These are phyloP conservation scores for Poronia punctata DNA, from an alignment of 495 filamentous ascomycete genomes.

Conservation along the genomic window DNA sequence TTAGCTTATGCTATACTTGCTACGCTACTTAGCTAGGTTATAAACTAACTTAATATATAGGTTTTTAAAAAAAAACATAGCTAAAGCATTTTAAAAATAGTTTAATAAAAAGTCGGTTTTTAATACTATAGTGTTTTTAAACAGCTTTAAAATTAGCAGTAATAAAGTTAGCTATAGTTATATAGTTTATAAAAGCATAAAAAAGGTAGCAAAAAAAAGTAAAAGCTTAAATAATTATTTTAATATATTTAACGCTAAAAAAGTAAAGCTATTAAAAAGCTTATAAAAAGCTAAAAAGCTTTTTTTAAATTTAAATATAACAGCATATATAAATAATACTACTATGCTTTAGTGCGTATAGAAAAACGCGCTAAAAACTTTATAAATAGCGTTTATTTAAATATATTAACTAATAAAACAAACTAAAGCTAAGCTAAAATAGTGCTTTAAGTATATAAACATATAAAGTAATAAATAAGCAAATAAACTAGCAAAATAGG, in stretches of 20 bases:
- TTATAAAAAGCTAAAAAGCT: background rate
- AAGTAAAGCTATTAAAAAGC: background rate
- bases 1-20: background rate
- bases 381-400: background rate
- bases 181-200: background rate
- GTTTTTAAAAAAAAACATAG: background rate
- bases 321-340: background rate
- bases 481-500: background rate
- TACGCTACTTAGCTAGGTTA: background rate
- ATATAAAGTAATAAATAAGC: background rate
- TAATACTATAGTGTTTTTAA: background rate
- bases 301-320: background rate
- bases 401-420: background rate
- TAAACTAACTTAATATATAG: background rate
- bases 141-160: background rate
- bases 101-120: background rate
- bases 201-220: background rate
- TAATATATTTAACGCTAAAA: background rate
- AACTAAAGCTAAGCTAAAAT: background rate
- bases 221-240: background rate
- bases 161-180: background rate
- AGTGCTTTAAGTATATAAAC: background rate
- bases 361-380: background rate
- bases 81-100: background rate
- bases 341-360: background rate